These are phyloP conservation scores for Asparagopsis taxiformis DNA, from an alignment of 31 red algal species.

Conservation along the genomic window DNA sequence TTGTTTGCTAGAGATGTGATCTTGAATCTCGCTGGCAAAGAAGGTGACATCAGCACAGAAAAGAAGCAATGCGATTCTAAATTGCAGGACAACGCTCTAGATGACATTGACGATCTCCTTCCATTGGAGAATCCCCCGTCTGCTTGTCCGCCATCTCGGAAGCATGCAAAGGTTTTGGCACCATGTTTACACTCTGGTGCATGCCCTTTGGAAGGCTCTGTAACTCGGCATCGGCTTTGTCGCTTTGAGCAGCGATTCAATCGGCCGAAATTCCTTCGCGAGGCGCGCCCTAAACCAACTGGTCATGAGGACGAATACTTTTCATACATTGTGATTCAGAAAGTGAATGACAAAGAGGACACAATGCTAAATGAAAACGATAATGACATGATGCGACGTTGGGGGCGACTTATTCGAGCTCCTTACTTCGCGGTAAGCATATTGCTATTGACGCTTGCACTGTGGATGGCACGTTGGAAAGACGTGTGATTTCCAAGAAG, in stretches of 20 bases:
- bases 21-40: constrained; percentile 1
- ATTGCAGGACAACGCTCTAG: no score
- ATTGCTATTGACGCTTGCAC: constrained; percentile 57
- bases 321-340: constrained; percentile 60
- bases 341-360: neutral
- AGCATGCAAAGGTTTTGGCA: constrained; percentile 38
- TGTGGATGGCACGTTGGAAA: constrained; percentile 33
- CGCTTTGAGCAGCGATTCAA: constrained; percentile 62
- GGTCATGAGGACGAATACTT: constrained; percentile 64
- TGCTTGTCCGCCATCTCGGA: neutral
- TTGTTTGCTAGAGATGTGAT: constrained; percentile 39
- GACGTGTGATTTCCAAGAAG: constrained; percentile 47
- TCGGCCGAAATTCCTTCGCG: constrained; percentile 35
- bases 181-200: constrained; percentile 57
- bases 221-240: constrained; percentile 54
- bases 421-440: constrained; percentile 43
- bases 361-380: neutral
- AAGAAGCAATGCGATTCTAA: no score
- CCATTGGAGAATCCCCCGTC: no score
- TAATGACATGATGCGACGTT: constrained; percentile 11
- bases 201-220: constrained; percentile 49
- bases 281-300: constrained; percentile 25
- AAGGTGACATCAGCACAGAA: neutral
- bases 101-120: no score
- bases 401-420: constrained; percentile 54